These are phyloP conservation scores for Astragalus membranaceus DNA, from an alignment of 306 rosid species.

Conservation along the genomic window DNA sequence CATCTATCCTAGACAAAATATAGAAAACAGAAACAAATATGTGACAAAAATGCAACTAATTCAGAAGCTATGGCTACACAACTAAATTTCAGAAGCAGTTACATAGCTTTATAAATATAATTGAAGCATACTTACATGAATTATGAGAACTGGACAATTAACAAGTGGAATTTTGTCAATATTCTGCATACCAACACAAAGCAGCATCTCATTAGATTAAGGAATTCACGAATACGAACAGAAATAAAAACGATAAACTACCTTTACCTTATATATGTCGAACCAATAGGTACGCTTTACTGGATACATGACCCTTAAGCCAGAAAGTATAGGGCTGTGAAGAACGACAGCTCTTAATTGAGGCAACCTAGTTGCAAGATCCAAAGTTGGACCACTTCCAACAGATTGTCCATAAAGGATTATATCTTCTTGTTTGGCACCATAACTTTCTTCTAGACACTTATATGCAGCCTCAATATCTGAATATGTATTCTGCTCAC, in stretches of 20 bases:
- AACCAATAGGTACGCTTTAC: constrained; percentile 89
- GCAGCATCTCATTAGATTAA: too few species aligned
- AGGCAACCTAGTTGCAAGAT: constrained; percentile 81
- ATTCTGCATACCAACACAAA: too few species aligned
- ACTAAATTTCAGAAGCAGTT: not conserved
- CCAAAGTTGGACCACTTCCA: constrained; percentile 96
- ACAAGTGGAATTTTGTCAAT: too few species aligned
- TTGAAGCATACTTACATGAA: constrained; percentile 64
- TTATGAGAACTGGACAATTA: constrained; percentile 82
- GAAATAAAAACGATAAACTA: too few species aligned
- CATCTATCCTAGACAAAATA: too few species aligned
- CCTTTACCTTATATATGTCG: too few species aligned
- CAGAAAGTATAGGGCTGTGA: constrained; percentile 93
- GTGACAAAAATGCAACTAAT: constrained; percentile 1
- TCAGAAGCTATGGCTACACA: not conserved
- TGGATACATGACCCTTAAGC: constrained; percentile 95
- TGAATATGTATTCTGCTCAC: constrained; percentile 91
- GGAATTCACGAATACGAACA: too few species aligned
- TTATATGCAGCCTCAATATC: constrained; percentile 91
- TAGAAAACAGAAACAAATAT: too few species aligned
- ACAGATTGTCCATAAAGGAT: too few species aligned
- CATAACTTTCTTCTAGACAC: constrained; percentile 87
- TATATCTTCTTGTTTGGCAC: constrained; percentile 81
- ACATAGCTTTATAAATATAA: constrained; percentile 9
- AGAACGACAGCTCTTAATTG: constrained; percentile 80